Evolutionary conservation across 1,284 basidiomycete species (phyloP).

Genomic region (Wallemia ichthyophaga): DNA sequence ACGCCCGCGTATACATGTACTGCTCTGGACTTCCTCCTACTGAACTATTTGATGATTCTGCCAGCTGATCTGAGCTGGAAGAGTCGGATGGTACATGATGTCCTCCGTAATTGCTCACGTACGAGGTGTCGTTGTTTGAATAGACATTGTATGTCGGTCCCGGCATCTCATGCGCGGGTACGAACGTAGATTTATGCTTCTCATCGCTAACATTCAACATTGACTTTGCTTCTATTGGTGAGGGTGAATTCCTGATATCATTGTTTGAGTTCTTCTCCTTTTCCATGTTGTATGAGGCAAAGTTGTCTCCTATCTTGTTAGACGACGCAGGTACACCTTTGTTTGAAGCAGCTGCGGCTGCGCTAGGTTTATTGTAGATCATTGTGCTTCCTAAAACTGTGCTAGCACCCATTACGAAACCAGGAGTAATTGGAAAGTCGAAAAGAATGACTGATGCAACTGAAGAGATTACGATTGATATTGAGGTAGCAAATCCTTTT

Average conservation of each 20-base stretch:
- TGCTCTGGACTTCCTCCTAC: background rate
- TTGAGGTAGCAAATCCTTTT: slow-evolving; percentile 76
- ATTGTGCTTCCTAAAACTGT: slow-evolving; percentile 64
- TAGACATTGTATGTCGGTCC: background rate
- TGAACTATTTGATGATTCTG: background rate
- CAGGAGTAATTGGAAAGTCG: slow-evolving; percentile 51
- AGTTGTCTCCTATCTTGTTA: background rate
- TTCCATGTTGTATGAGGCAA: background rate
- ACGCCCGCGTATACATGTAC: background rate
- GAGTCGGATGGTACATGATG: background rate
- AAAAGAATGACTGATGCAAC: slow-evolving; percentile 62
- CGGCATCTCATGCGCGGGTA: background rate
- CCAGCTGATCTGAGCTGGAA: background rate
- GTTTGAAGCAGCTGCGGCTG: background rate
- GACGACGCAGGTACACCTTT: background rate
- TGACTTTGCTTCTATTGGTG: background rate
- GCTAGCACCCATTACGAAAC: slow-evolving; percentile 49
- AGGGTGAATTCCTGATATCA: background rate
- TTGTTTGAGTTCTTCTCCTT: background rate
- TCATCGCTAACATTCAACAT: no score
- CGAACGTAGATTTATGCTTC: background rate
- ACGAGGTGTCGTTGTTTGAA: background rate
- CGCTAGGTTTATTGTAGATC: slow-evolving; percentile 43
- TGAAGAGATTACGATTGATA: slow-evolving; percentile 79
- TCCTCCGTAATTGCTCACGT: background rate